Conservation (phyloP, 2,329 filamentous ascomycete genomes). For the Hypoxylon sp. region DNA sequence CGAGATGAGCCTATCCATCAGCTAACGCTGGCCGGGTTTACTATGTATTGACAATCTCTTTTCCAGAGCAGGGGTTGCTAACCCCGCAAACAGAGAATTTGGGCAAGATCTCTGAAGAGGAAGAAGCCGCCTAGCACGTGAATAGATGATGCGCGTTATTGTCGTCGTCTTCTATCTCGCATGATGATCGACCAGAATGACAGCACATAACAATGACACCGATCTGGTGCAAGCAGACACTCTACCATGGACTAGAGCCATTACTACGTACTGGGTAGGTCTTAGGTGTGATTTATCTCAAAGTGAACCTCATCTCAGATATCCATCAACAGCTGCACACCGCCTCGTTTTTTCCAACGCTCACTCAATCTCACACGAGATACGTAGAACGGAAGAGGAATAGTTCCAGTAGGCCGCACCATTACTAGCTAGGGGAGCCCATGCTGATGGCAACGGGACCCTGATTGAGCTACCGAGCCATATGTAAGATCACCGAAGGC, state of each 20-base stretch:
- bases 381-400: conserved; percentile 1
- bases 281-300: too few species aligned
- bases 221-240: too few species aligned
- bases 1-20: background rate
- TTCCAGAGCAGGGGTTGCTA: conserved; percentile 17
- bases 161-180: background rate
- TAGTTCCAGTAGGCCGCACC: background rate
- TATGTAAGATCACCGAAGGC: conserved; percentile 18
- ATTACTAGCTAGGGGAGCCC: background rate
- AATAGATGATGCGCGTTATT: background rate
- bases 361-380: background rate
- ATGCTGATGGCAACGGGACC: background rate
- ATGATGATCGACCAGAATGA: background rate
- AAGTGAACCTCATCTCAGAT: too few species aligned
- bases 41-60: conserved; percentile 15
- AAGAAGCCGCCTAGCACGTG: background rate
- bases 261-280: too few species aligned
- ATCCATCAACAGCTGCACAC: background rate
- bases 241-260: too few species aligned
- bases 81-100: conserved; percentile 15
- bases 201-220: background rate
- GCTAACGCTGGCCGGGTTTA: conserved; percentile 13
- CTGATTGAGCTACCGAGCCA: conserved; percentile 18
- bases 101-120: background rate
- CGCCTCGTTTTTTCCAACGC: too few species aligned